These are phyloP conservation scores for Termitomyces bulborhizus DNA, from an alignment of 768 basidiomycete species.

Conservation along the genomic window DNA sequence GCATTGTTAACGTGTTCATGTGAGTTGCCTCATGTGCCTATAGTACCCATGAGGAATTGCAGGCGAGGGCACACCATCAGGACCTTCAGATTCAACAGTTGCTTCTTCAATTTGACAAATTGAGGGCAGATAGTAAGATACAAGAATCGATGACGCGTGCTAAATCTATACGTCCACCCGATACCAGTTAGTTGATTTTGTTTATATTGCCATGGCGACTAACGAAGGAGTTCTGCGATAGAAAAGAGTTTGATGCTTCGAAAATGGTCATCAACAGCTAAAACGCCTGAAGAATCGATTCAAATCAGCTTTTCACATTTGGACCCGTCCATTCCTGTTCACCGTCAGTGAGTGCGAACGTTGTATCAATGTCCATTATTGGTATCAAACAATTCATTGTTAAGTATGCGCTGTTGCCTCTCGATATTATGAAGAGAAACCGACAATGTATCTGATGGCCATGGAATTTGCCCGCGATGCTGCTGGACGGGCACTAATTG, in stretches of 20 bases:
- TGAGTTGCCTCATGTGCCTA: background rate
- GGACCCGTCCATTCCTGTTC: constrained; percentile 52
- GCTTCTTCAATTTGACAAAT: constrained; percentile 37
- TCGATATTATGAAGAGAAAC: constrained; percentile 51
- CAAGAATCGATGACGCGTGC: constrained; percentile 33
- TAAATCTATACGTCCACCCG: constrained; percentile 10
- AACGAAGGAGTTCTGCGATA: background rate
- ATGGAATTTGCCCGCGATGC: constrained; percentile 59
- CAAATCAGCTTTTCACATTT: constrained; percentile 33
- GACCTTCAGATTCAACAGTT: constrained; percentile 40
- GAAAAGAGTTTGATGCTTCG: constrained; percentile 11
- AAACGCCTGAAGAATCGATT: constrained; percentile 31
- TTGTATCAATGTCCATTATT: background rate
- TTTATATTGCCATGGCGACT: background rate
- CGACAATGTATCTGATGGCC: constrained; percentile 49
- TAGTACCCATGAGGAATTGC: constrained; percentile 51
- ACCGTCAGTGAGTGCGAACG: constrained; percentile 44
- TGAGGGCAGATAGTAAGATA: constrained; percentile 34
- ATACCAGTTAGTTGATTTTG: constrained; percentile 2
- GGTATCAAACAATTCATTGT: background rate
- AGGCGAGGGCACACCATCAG: constrained; percentile 37
- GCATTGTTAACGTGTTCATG: background rate
- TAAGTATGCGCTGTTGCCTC: constrained; percentile 68
- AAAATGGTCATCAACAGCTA: constrained; percentile 18
- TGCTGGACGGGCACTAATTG: constrained; percentile 53